A percentile compares a stretch with the other conserved stretches of the same genome.
Evolutionary conservation across 164 flowering plant genomes (phyloP).

Genomic region (Vitis rotundifolia): DNA sequence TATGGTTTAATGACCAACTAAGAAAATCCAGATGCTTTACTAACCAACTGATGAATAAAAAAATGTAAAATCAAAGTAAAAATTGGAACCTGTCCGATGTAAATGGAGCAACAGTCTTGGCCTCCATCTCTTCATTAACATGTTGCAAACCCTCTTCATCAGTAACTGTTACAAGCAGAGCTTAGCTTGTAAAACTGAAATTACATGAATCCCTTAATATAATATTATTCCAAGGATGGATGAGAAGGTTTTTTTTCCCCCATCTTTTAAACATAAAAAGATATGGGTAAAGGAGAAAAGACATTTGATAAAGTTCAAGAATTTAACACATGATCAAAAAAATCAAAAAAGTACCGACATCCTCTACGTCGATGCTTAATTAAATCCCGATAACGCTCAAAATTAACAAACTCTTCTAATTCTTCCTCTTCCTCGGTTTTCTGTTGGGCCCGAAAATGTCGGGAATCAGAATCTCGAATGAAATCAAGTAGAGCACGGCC

Average conservation of each 20-base stretch:
- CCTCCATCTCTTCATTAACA: conserved; percentile 82
- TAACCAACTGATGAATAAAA: neutral
- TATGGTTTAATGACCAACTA: neutral
- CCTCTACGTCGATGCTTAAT: conserved; percentile 99
- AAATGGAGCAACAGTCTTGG: conserved; percentile 58
- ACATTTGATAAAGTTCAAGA: conserved; percentile 9
- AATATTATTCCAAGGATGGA: conserved; percentile 3
- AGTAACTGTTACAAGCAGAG: conserved; percentile 59
- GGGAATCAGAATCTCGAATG: conserved; percentile 67
- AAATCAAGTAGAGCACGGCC: conserved; percentile 97
- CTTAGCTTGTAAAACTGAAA: conserved; percentile 33
- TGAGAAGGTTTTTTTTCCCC: conserved; percentile 1
- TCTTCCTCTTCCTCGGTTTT: conserved; percentile 95
- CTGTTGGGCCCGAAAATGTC: conserved; percentile 48
- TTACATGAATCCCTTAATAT: conserved; percentile 3
- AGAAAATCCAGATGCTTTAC: neutral
- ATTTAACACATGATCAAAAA: conserved; percentile 14
- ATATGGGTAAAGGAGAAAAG: conserved; percentile 1
- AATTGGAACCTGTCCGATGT: conserved; percentile 57
- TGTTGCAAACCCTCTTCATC: conserved; percentile 95
- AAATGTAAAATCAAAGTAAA: neutral
- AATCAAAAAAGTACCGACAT: conserved; percentile 97
- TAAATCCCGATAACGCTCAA: conserved; percentile 99
- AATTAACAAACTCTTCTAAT: conserved; percentile 98
- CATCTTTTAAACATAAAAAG: conserved; percentile 7